These are phyloP conservation scores for Phanerodontia chrysosporium DNA, from an alignment of 768 basidiomycete species.

Conservation along the genomic window DNA sequence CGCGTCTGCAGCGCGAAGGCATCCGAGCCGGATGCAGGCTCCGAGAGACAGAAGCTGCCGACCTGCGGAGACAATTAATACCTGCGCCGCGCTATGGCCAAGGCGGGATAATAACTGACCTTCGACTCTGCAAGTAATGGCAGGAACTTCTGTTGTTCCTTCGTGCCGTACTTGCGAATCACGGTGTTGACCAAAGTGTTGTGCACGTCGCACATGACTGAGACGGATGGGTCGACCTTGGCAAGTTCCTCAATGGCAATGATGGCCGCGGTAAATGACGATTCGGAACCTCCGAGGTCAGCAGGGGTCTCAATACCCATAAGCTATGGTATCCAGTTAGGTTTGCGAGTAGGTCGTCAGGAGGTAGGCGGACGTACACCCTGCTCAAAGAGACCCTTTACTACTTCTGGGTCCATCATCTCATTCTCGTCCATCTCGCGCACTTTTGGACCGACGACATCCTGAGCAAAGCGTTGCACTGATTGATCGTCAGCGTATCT, in stretches of 20 bases:
- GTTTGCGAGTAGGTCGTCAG: not conserved
- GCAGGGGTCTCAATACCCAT: slow-evolving; percentile 95
- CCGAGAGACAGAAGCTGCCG: slow-evolving; percentile 93
- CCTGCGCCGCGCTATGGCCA: not conserved
- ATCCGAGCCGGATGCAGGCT: slow-evolving; percentile 90
- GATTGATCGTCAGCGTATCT: not conserved
- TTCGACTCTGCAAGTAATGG: slow-evolving; percentile 76
- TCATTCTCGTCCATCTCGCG: slow-evolving; percentile 98
- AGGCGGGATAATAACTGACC: slow-evolving; percentile 36
- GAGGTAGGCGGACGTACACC: slow-evolving; percentile 53
- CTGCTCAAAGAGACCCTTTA: slow-evolving; percentile 89
- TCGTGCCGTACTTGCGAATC: slow-evolving; percentile 77
- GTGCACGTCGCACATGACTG: slow-evolving; percentile 96
- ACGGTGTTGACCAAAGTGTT: slow-evolving; percentile 98
- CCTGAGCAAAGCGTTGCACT: slow-evolving; percentile 87
- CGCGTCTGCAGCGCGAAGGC: slow-evolving; percentile 95
- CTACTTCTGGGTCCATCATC: slow-evolving; percentile 83
- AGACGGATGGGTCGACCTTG: slow-evolving; percentile 92
- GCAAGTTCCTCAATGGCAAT: slow-evolving; percentile 97
- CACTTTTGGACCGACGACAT: slow-evolving; percentile 88
- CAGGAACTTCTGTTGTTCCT: slow-evolving; percentile 84
- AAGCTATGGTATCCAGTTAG: slow-evolving; percentile 44
- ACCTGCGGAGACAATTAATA: slow-evolving; percentile 46
- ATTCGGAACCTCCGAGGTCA: slow-evolving; percentile 83
- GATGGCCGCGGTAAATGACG: slow-evolving; percentile 91